phyloP scores from a whole-genome alignment of 2,329 filamentous ascomycete species.

The Hypoxylon sp. region DNA sequence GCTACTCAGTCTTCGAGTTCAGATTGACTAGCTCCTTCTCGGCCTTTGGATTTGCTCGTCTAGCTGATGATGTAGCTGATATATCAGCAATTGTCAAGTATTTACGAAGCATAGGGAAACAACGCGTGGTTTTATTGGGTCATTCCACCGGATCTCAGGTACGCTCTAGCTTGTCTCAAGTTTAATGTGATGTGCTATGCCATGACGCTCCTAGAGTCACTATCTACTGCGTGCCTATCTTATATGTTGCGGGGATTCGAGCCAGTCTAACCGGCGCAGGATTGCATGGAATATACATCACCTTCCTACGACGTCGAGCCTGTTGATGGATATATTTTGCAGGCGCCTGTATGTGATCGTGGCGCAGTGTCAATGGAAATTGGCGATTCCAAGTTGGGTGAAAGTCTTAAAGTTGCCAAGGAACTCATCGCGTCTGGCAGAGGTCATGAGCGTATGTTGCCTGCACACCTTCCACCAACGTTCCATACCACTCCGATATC shows the following conservation, averaged over 20 bases:
- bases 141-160: conserved; percentile 73
- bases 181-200: neutral
- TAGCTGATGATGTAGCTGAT: conserved; percentile 69
- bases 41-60: conserved; percentile 66
- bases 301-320: conserved; percentile 62
- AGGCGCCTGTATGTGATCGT: conserved; percentile 84
- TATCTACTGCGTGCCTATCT: neutral
- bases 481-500: conserved; percentile 63
- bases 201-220: conserved; percentile 1
- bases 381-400: conserved; percentile 60
- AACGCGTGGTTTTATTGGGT: conserved; percentile 70
- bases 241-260: neutral
- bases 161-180: conserved; percentile 19
- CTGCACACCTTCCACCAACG: conserved; percentile 59
- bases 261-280: conserved; percentile 57
- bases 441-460: conserved; percentile 69
- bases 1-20: conserved; percentile 71
- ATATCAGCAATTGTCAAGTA: conserved; percentile 68
- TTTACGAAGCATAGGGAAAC: conserved; percentile 64
- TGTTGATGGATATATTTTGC: conserved; percentile 83
- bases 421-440: conserved; percentile 70
- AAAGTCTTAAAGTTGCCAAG: conserved; percentile 65
- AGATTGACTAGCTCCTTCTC: conserved; percentile 69
- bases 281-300: conserved; percentile 70
- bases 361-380: conserved; percentile 70